Base-by-base conservation (phyloP, 192 early-diverging fungal genomes). In the Helicostylum pulchrum region DNA sequence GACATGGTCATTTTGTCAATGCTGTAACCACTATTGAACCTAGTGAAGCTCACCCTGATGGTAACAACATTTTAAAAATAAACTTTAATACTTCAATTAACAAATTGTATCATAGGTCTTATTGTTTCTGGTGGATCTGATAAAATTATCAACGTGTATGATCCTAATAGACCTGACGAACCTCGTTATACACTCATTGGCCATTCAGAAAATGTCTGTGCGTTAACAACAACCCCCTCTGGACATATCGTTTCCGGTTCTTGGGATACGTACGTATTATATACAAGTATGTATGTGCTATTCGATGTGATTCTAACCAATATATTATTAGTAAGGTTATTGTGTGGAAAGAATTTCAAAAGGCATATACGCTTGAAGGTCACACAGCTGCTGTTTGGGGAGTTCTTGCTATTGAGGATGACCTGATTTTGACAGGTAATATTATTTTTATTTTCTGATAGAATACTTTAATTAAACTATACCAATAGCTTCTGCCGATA, bases 301-400 rank as follows among this genome's bases (percentile, higher is more conserved):
- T 26, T 26, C 19, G 21, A 19, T 39, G 1, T 36, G 17, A 10
- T 31, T 32, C 6, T 62, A n/a, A 6, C 26, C 9, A 26, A 26
- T 26, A 19, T 20, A 32, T 8, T 31, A 11, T 52, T 67, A 94
- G 91, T 20, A 93, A 94, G 7, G 94, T 90, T 5, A 90, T 85
- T 61, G 83, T 98, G 12, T 99, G 98, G 98, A 78, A 81, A 53
- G 79, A 94, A 62, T 92, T 87, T 64, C 68, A 88, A 58, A 84
- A 80, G 44, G 70, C 78, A n/a, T 64, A 85, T 36, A 88, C 87
- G 0, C 78, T 98, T 36, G 61, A 73, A 20, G 94, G 91, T 3
- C 96, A 99, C 64, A 53, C 76, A 20, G 83, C 85, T 23, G 90
- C 96, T 7, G 92, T 99, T 7, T 98, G 96, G 96, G 85, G 84